Base-by-base conservation (phyloP, 2,329 filamentous ascomycete genomes). In the Colletotrichum spaethianum region DNA sequence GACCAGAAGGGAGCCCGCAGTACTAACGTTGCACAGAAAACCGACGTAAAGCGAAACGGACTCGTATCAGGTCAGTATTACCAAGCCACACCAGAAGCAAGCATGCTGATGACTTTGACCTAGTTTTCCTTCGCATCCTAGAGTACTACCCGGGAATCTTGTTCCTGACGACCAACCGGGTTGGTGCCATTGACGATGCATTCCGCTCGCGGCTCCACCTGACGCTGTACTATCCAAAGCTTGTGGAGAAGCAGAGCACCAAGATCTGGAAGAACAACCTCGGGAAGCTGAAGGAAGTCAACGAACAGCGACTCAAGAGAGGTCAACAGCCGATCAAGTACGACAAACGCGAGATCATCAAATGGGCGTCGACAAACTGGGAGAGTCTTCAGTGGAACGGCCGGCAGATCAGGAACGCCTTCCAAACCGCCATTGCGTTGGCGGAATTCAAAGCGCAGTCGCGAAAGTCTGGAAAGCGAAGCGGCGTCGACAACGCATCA, bases 121-220 rank as follows among this genome's bases (percentile, higher is more conserved):
- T 18, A 67, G 64, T 86, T 62, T 87, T 87, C 78, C 78, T 87
- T 23, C 83, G 85, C n/a, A 83, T 83, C 0, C 82, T 87, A 66
- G 85, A 87, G 77, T 87, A 87, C 76, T 87, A 86, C 78, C 80
- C 81, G 3, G 86, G 86, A 46, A 82, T 86, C 23, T 79, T 87
- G 44, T 86, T 87, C 80, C 80, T 87, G 66, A 87, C 85, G 28
- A 87, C 84, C 55, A 87, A 87, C 78, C 81, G 85, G 2, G 59
- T 48, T 46, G 59, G 59, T 12, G 5, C 38, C 12, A 76, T 86
- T 38, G 84, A 86, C 70, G 81, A 83, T 28, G 84, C 84, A 0
- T 84, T 84, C 68, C 75, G 73, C 57, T 84, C 82, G 0, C 78
- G 82, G 0, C 79, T 84, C 28, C 81, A 84, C 63, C 73, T 81